Evolutionary conservation across 2,329 filamentous ascomycete species (phyloP).

Genomic region (Epichloe glyceriae): DNA sequence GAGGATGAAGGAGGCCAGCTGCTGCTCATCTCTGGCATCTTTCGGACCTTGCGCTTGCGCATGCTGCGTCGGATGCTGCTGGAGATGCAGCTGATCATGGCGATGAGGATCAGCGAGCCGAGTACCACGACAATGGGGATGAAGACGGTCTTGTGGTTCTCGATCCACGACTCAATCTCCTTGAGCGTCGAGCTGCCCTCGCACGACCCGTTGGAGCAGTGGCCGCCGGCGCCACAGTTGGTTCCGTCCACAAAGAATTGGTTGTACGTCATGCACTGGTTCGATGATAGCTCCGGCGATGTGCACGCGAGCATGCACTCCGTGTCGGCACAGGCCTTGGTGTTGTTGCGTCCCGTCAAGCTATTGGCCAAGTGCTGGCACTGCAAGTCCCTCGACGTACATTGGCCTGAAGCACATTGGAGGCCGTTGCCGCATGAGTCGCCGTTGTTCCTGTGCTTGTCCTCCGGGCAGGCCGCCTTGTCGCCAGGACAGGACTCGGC

Average conservation of each 20-base stretch:
- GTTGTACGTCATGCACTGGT: conserved; percentile 61
- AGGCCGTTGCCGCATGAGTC: conserved; percentile 57
- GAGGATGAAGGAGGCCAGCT: conserved; percentile 14
- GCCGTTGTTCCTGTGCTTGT: conserved; percentile 58
- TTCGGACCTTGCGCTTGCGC: conserved; percentile 3
- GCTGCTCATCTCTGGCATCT: neutral
- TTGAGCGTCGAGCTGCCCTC: conserved; percentile 54
- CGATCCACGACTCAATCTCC: conserved; percentile 65
- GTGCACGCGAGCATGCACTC: conserved; percentile 69
- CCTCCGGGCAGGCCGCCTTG: conserved; percentile 58
- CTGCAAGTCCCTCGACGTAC: conserved; percentile 81
- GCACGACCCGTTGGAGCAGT: conserved; percentile 68
- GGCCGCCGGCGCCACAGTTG: conserved; percentile 64
- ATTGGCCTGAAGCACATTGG: conserved; percentile 81
- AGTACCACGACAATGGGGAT: conserved; percentile 62
- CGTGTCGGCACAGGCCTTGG: conserved; percentile 53
- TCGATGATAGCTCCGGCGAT: conserved; percentile 51
- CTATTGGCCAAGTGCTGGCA: conserved; percentile 75
- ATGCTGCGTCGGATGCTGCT: conserved; percentile 25
- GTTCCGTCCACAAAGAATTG: conserved; percentile 95
- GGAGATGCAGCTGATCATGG: conserved; percentile 53
- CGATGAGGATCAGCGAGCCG: conserved; percentile 58
- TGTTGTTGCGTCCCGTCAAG: conserved; percentile 60
- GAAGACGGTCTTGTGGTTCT: conserved; percentile 63
- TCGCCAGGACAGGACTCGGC: conserved; percentile 69